Conservation (phyloP, 2,329 filamentous ascomycete species). For the Lasiodiplodia citricola region DNA sequence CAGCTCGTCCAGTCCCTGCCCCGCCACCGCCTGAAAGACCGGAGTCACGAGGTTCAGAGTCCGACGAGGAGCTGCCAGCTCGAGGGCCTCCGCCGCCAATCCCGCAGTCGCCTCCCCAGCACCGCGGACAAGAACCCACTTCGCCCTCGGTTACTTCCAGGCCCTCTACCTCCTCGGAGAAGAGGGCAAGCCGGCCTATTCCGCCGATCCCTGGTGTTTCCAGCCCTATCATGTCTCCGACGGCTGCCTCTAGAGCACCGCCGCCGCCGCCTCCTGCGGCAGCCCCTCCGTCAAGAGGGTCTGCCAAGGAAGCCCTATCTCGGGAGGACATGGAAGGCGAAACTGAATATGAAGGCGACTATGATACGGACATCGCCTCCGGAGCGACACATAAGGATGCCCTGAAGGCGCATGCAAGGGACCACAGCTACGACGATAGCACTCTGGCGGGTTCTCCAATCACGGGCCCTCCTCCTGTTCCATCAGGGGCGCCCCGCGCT, state of each 20-base stretch:
- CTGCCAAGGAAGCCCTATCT: constrained; percentile 37
- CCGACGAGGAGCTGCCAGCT: constrained; percentile 73
- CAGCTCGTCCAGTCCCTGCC: constrained; percentile 68
- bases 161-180: constrained; percentile 38
- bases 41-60: constrained; percentile 78
- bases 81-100: constrained; percentile 42
- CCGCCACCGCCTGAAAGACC: constrained; percentile 51
- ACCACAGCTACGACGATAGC: constrained; percentile 74
- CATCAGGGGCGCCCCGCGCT: constrained; percentile 44
- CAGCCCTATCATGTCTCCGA: constrained; percentile 42
- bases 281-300: constrained; percentile 45
- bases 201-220: constrained; percentile 63
- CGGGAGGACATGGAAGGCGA: constrained; percentile 76
- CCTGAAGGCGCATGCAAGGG: constrained; percentile 78
- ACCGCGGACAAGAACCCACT: background rate
- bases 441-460: constrained; percentile 57
- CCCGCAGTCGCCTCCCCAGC: constrained; percentile 38
- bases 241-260: constrained; percentile 46
- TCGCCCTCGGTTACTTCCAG: constrained; percentile 29
- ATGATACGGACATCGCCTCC: constrained; percentile 96
- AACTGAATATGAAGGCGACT: constrained; percentile 96
- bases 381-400: constrained; percentile 93
- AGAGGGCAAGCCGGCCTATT: constrained; percentile 44
- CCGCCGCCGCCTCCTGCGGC: constrained; percentile 54
- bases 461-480: constrained; percentile 39